Evolutionary conservation across 2,329 filamentous ascomycete genomes (phyloP), one percentile per base, ranked within the genome.

Genomic region (Trichoderma cornu-damae): DNA sequence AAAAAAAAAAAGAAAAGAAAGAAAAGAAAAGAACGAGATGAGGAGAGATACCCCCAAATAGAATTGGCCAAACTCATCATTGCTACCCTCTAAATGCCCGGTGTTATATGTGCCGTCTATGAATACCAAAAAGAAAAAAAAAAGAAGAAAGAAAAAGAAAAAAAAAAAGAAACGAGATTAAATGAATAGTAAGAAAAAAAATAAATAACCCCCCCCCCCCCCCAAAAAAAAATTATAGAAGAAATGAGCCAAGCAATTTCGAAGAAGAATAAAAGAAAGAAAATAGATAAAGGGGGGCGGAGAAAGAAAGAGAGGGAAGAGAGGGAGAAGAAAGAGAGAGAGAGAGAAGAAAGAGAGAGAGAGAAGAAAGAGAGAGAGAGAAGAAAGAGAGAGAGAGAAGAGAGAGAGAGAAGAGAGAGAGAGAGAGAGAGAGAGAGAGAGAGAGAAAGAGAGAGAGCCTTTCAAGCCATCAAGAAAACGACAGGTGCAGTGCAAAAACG

Each of bases 1-100:
- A 43, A 7, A 26, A 7, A 34, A 43, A 61, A 60, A 61, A 60
- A 38, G 55, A 59, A 52, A 60, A 62, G 55, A 54, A 63, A 60
- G 62, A 59, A 63, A 61, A 62, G 61, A 66, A 61, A 1, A 20
- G 38, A 37, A n/a, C 3, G 61, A 61, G 59, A 62, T 59, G 62
- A 61, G 64, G 62, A 63, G 60, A 68, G 62, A 70, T 67, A 67
- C 57, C 64, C 65, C 64, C 59, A 63, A n/a, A 54, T 46, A 47
- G 60, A 64, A 66, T 66, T 37, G 49, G 43, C 48, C 63, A 62
- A 40, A 24, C 9, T 11, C 6, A 18, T n/a, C 16, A 30, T 38
- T 6, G 5, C 24, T n/a, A 24, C n/a, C 18, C 6, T 22, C 22
- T 24, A 26, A 34, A 18, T 52, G 11, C n/a, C 6, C 14, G 11